Conservation (phyloP, 257 asterid genomes). For the Solanum rostratum region DNA sequence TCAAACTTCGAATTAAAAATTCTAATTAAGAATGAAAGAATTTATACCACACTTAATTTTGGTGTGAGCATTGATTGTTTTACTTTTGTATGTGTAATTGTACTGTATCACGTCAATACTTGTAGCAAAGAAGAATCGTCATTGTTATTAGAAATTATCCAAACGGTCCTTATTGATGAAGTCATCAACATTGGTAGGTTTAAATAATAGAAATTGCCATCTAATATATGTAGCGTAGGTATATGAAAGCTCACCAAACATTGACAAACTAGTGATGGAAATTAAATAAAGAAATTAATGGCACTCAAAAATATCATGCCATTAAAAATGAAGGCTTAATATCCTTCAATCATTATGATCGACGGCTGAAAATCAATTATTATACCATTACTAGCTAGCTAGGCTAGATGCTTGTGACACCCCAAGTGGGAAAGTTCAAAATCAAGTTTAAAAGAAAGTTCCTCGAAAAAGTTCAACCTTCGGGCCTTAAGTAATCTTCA, state of each 20-base stretch:
- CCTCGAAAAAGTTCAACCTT: no score
- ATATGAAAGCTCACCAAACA: not conserved
- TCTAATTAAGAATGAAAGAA: no score
- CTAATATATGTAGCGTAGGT: not conserved
- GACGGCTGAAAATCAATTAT: not conserved
- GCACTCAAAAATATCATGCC: not conserved
- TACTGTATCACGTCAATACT: not conserved
- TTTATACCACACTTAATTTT: no score
- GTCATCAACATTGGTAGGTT: not conserved
- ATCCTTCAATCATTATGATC: not conserved
- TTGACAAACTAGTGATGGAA: not conserved
- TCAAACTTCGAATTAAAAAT: not conserved
- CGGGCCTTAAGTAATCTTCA: no score
- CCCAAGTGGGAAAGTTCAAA: no score
- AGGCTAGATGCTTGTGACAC: not conserved
- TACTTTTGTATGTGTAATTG: not conserved
- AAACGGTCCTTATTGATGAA: not conserved
- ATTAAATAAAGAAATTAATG: not conserved
- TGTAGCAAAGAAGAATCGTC: not conserved
- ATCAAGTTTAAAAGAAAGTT: no score
- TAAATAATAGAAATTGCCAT: not conserved
- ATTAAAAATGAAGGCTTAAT: not conserved
- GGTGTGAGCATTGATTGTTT: not conserved
- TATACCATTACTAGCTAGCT: not conserved
- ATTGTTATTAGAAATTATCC: not conserved